These are phyloP conservation scores for Striga asiatica DNA, from an alignment of 257 asterid species.

Conservation along the genomic window DNA sequence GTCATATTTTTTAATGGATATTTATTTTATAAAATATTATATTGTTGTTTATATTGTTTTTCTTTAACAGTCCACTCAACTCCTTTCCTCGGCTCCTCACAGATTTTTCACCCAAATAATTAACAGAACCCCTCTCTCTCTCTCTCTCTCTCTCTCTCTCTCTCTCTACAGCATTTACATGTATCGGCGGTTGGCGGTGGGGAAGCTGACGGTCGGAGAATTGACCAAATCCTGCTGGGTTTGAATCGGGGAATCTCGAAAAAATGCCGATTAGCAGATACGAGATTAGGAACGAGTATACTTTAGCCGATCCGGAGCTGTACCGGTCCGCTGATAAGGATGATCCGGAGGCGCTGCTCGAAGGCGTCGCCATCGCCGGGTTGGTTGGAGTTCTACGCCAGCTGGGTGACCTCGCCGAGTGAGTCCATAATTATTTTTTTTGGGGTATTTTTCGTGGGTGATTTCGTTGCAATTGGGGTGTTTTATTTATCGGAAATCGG, in stretches of 20 bases:
- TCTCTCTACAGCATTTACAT: not conserved
- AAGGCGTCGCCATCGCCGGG: conserved; percentile 98
- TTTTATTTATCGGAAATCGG: not conserved
- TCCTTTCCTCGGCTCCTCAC: conserved; percentile 5
- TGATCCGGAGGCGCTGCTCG: conserved; percentile 97
- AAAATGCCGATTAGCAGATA: conserved; percentile 85
- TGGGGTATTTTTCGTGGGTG: not conserved
- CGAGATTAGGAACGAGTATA: conserved; percentile 79
- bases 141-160: not conserved
- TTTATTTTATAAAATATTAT: too few species aligned
- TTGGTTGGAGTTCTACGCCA: conserved; percentile 95
- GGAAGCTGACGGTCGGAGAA: not conserved
- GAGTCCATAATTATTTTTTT: conserved; percentile 16
- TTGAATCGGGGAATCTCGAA: conserved; percentile 15
- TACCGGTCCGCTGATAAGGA: conserved; percentile 85
- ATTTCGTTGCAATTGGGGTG: not conserved
- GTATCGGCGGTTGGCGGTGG: conserved; percentile 5
- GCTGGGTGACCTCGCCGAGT: conserved; percentile 98
- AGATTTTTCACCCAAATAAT: not conserved
- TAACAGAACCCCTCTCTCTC: not conserved
- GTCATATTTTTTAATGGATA: too few species aligned
- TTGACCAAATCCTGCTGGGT: conserved; percentile 15
- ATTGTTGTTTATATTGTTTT: too few species aligned
- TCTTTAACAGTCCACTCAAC: too few species aligned
- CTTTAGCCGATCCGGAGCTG: conserved; percentile 88